Base-by-base conservation (phyloP, 768 basidiomycete genomes). In the Phlebiopsis gigantea region DNA sequence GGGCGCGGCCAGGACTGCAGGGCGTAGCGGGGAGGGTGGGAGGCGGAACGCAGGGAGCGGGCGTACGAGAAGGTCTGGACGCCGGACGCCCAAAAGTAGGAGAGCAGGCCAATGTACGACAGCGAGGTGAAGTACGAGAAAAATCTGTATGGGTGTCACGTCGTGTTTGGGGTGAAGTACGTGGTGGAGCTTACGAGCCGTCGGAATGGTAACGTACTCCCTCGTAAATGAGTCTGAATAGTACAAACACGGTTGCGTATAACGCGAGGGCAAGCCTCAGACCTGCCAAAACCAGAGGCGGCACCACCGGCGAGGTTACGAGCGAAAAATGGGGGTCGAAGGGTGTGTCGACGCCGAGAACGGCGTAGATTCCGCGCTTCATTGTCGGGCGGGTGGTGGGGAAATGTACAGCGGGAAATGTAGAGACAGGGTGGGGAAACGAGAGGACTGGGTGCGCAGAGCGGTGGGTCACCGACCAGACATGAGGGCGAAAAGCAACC, bases 101-200 rank as follows among this genome's bases (percentile, higher is more conserved):
- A 75, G 19, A 77, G 74, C 1, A 87, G 62, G 0, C 87, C 87
- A 34, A 81, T 79, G 57, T 81, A 85, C 0, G 82, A 77, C 0
- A 88, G 75, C 57, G 80, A 62, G 0, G 86, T 88, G 66, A 88
- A 87, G 69, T 82, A 88, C 7, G 80, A 78, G 61, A 84, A 77
- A 71, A 72, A 85, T 19, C 85, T 87, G 64, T 4, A 30, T 0
- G 30, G 2, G 22, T 47, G 14, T n/a, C 25, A 19, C 19, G 39
- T 9, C 10, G 21, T 2, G 30, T 41, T 28, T 6, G 9, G 29
- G 10, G 50, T 15, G 29, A 39, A 5, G 30, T 21, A 6, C n/a
- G 49, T 44, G n/a, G 30, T 49, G 29, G 19, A 22, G 66, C 73
- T 54, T 60, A 77, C 71, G 62, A 69, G 48, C 71, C 39, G 52